Base-by-base conservation (phyloP, 1,139 yeast species). In the Wickerhamiella infanticola region DNA sequence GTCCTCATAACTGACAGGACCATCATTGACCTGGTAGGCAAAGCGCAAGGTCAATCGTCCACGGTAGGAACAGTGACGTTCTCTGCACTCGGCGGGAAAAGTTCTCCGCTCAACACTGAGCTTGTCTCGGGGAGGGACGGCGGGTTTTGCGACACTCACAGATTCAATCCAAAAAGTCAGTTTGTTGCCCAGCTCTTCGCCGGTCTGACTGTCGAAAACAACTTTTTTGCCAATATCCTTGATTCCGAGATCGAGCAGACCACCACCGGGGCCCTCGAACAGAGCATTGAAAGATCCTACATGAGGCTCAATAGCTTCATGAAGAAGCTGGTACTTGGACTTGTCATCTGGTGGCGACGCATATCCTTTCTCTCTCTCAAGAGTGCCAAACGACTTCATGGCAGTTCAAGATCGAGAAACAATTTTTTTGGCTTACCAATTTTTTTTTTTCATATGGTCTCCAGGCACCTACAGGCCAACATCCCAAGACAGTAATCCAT, bases 241-340 rank as follows among this genome's bases (percentile, higher is more conserved):
- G 41, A 82, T 94, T 1, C 83, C 97, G 46, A 81, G 66, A 61
- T 88, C 86, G 51, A 90, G 70, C 41, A 90, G 66, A 3, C 96
- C 96, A 35, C 90, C 94, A 45, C 71, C 77, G 9, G 66, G 63
- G 26, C 95, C 95, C 49, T 83, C 95, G 38, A 94, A 82, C 48
- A 90, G 71, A 11, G 96, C 97, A 69, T 90, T 81, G 71, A 90
- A 90, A 2, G 98, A 90, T 7, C 95, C 97, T 49, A 93, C 74
- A 62, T 90, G 99, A 9, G 98, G 99, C 49, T 77, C 77, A 37
- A 90, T 93, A 9, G 98, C 97, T 51, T 84, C 94, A 49, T 75
- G 74, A 41, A 93, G 72, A 43, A 86, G 67, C 5, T 96, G 95
- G 58, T 68, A 90, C 1, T 85, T 84, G 26, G 84, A 72, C 59